These are phyloP conservation scores for Macrotyloma uniflorum DNA, from an alignment of 306 rosid genomes.

Conservation along the genomic window DNA sequence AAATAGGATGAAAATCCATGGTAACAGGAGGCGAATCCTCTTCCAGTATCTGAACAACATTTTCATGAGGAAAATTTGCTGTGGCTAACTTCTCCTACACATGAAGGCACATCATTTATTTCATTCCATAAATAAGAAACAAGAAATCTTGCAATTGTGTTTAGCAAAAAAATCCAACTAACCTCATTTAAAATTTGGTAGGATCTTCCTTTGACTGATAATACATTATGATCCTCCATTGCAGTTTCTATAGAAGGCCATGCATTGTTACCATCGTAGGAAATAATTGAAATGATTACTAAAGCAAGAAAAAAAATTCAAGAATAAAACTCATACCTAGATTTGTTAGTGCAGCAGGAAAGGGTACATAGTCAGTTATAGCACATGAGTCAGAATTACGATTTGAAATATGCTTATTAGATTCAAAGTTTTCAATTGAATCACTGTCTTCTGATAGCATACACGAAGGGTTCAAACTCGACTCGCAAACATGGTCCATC, in stretches of 20 bases:
- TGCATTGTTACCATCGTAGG: not conserved
- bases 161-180: slow-evolving; percentile 1
- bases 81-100: slow-evolving; percentile 26
- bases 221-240: slow-evolving; percentile 32
- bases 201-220: not conserved
- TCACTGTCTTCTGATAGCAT: not conserved
- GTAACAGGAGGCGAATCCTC: slow-evolving; percentile 29
- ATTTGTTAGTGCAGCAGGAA: not conserved
- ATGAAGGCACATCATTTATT: not conserved
- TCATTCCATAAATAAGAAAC: not conserved
- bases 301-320: not conserved
- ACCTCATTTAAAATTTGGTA: slow-evolving; percentile 28
- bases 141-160: slow-evolving; percentile 5
- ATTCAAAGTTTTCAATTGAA: slow-evolving; percentile 7
- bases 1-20: slow-evolving; percentile 44
- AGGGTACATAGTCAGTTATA: not conserved
- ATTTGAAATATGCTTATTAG: not conserved
- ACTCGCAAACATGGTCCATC: slow-evolving; percentile 21
- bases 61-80: slow-evolving; percentile 8
- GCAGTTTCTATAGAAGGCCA: slow-evolving; percentile 25
- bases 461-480: not conserved
- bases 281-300: not conserved
- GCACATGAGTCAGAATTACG: not conserved
- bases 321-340: slow-evolving; percentile 13
- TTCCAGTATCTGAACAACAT: slow-evolving; percentile 31